Conservation (phyloP, 2,329 filamentous ascomycete species). For the Sodiomyces alkalinus region DNA sequence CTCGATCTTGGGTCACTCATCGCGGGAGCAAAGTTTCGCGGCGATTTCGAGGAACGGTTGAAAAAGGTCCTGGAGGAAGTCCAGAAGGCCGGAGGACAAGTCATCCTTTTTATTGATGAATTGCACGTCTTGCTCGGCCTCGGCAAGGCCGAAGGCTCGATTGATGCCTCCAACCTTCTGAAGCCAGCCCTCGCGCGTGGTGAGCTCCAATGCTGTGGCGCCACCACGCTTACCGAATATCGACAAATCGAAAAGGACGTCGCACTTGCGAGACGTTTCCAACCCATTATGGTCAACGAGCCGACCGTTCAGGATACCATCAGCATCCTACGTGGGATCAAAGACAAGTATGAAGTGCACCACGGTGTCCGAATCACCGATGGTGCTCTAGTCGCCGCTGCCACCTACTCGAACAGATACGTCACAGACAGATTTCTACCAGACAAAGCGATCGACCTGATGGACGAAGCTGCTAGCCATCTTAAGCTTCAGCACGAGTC, state of each 20-base stretch:
- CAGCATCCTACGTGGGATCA: constrained; percentile 89
- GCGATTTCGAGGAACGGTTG: constrained; percentile 88
- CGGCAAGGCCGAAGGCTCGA: constrained; percentile 89
- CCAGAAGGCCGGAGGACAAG: constrained; percentile 70
- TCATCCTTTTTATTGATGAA: constrained; percentile 93
- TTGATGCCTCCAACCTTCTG: constrained; percentile 87
- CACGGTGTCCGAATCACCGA: constrained; percentile 94
- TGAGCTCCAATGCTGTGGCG: constrained; percentile 88
- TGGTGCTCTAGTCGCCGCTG: constrained; percentile 78
- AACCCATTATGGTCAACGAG: constrained; percentile 87
- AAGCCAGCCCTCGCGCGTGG: constrained; percentile 90
- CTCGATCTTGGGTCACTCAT: constrained; percentile 86
- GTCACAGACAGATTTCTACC: constrained; percentile 92
- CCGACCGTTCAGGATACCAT: constrained; percentile 86
- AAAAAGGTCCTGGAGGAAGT: constrained; percentile 89
- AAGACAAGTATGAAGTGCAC: constrained; percentile 94
- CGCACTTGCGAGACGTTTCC: constrained; percentile 80
- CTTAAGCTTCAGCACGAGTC: constrained; percentile 88
- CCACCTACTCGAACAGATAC: constrained; percentile 86
- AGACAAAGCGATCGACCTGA: constrained; percentile 92
- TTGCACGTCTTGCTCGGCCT: constrained; percentile 81
- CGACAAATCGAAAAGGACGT: constrained; percentile 91
- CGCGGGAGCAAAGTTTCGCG: constrained; percentile 86
- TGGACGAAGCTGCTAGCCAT: constrained; percentile 88
- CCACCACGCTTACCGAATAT: constrained; percentile 87